phyloP scores from a whole-genome alignment of 2,329 filamentous ascomycete genomes.

The Exophiala phaeomuriformis region DNA sequence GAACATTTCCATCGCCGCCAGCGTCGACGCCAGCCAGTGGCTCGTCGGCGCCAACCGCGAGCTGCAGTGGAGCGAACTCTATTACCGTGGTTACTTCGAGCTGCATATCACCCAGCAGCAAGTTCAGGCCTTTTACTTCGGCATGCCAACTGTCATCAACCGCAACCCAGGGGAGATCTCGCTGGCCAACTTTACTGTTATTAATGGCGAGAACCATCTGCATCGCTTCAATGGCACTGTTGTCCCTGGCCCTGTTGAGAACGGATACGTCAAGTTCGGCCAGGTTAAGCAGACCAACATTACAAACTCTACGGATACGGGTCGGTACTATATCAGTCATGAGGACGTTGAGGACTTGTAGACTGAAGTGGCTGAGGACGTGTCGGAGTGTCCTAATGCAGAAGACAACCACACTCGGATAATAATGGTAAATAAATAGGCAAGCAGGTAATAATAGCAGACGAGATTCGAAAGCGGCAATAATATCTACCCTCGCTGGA shows the following conservation, averaged over 20 bases:
- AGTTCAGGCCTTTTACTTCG: slow-evolving; percentile 59
- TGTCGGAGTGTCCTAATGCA: background rate
- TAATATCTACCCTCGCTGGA: too few relatives aligned
- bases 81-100: slow-evolving; percentile 67
- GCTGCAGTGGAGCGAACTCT: slow-evolving; percentile 65
- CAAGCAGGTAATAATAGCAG: too few relatives aligned
- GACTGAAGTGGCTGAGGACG: background rate
- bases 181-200: slow-evolving; percentile 63
- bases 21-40: slow-evolving; percentile 43
- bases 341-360: slow-evolving; percentile 16
- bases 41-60: slow-evolving; percentile 51
- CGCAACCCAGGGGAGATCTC: slow-evolving; percentile 59
- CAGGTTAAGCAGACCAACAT: slow-evolving; percentile 31
- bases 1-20: slow-evolving; percentile 48
- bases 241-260: slow-evolving; percentile 43
- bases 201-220: slow-evolving; percentile 54
- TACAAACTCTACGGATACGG: slow-evolving; percentile 33
- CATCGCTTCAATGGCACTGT: slow-evolving; percentile 39
- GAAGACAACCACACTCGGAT: background rate
- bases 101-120: slow-evolving; percentile 51
- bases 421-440: too few relatives aligned
- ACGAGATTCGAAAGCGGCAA: too few relatives aligned
- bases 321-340: slow-evolving; percentile 29
- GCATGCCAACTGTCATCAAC: slow-evolving; percentile 51
- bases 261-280: slow-evolving; percentile 33